Evolutionary conservation across 768 basidiomycete genomes (phyloP), one percentile per base, ranked within the genome.

Genomic region (Phylloporus sp.): DNA sequence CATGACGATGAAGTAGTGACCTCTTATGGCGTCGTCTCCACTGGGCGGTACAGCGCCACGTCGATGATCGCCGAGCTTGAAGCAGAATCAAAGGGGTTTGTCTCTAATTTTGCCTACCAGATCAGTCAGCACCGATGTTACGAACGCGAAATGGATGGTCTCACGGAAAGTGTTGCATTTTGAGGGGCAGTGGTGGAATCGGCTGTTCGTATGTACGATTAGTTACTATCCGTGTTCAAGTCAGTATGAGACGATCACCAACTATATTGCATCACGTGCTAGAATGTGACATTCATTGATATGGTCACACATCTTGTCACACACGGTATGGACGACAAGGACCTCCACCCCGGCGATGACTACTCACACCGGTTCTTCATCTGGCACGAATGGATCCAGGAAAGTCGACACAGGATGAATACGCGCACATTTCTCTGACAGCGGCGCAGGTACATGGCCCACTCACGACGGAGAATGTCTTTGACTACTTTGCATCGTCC

Each of bases 311-410:
- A n/a, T n/a, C n/a, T 34, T 34, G 29, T 31, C 26, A 43, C 47
- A 24, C 54, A 55, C 45, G 44, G 4, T 10, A 80, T 81, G 79
- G 79, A 80, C 48, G 60, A 73, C 48, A 73, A 65, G 50, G 87
- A 91, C 63, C 75, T 91, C 38, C 88, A 90, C 62, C 88, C 89
- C 24, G 74, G 80, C 58, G 88, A 91, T 64, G 89, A 91, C 70
- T 86, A 88, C 69, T 86, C 78, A 53, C 85, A 88, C 64, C 75
- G 85, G 16, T 91, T 88, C 71, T 92, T 91, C 72, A 91, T 90
- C 58, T 92, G 88, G 88, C 88, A 91, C 66, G 90, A 92, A 67
- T 92, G 88, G 87, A 84, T 92, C 50, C 84, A 88, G 82, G 89
- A 83, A 9, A 47, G 65, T 57, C 20, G 12, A 24, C 13, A 26